phyloP scores from a whole-genome alignment of 2,329 filamentous ascomycete genomes.

The Metarhizium sp. region DNA sequence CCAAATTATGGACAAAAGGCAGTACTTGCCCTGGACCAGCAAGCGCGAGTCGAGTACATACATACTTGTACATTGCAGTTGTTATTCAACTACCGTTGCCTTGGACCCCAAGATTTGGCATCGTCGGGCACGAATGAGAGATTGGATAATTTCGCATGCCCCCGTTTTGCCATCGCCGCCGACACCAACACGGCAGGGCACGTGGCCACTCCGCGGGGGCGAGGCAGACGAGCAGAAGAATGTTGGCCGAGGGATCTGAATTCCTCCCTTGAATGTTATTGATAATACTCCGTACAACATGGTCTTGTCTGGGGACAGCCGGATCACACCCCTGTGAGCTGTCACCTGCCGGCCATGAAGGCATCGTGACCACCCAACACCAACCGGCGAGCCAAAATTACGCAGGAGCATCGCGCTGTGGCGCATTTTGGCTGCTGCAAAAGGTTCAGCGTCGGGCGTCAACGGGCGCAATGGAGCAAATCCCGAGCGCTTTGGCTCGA shows the following conservation, averaged over 20 bases:
- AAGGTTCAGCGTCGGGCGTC: background rate
- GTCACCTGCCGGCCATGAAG: conserved; percentile 3
- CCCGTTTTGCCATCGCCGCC: background rate
- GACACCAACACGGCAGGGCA: background rate
- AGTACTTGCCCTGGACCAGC: background rate
- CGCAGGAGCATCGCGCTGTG: background rate
- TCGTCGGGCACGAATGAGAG: conserved; percentile 1
- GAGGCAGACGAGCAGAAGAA: background rate
- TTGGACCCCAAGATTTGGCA: background rate
- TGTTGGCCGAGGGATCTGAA: background rate
- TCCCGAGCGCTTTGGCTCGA: background rate
- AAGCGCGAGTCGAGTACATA: background rate
- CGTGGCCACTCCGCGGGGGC: background rate
- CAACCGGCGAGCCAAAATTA: background rate
- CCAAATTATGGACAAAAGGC: background rate
- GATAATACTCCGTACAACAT: background rate
- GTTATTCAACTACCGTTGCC: background rate
- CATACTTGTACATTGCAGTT: background rate
- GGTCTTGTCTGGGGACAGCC: background rate
- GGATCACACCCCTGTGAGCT: background rate
- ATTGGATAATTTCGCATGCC: background rate
- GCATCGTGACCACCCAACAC: conserved; percentile 1
- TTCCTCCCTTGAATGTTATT: background rate
- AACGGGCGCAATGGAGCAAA: background rate
- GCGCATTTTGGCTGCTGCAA: background rate